Conservation (phyloP, 225 moss, liverwort and hornwort species). For the Ulota crispa region DNA sequence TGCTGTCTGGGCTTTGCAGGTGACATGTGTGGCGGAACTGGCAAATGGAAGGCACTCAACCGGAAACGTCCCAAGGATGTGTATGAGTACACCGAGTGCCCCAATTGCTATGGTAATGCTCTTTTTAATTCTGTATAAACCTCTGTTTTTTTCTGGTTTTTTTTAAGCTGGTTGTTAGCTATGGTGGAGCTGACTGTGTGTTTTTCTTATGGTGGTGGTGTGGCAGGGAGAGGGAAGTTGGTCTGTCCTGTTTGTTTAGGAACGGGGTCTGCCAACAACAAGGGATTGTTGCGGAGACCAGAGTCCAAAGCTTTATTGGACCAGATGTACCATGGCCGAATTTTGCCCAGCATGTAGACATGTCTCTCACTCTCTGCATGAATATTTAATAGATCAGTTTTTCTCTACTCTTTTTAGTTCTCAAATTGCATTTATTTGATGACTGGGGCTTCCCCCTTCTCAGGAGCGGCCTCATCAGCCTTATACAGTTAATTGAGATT, state of each 20-base stretch:
- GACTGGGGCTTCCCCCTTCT: not conserved
- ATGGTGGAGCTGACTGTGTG: not conserved
- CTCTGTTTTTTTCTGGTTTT: no score
- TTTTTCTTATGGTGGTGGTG: not conserved
- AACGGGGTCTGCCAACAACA: constrained; percentile 73
- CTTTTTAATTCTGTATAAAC: not conserved
- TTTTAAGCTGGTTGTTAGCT: not conserved
- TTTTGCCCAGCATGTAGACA: constrained; percentile 67
- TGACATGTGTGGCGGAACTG: constrained; percentile 89
- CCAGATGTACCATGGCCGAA: constrained; percentile 76
- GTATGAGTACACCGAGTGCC: constrained; percentile 85
- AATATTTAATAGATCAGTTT: not conserved
- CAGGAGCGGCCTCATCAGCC: not conserved
- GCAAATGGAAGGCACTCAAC: constrained; percentile 85
- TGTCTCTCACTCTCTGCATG: not conserved
- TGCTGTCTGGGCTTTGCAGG: constrained; percentile 36
- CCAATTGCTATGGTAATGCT: constrained; percentile 68
- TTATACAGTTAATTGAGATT: not conserved
- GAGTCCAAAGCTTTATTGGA: constrained; percentile 70
- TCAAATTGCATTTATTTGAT: not conserved
- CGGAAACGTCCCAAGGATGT: constrained; percentile 85
- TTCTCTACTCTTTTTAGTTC: not conserved
- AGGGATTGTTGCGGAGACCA: constrained; percentile 74
- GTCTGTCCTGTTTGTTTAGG: constrained; percentile 76
- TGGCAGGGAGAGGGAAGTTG: constrained; percentile 72